phyloP scores from a whole-genome alignment of 768 basidiomycete species.

The Rhodotorula sphaerocarpa region DNA sequence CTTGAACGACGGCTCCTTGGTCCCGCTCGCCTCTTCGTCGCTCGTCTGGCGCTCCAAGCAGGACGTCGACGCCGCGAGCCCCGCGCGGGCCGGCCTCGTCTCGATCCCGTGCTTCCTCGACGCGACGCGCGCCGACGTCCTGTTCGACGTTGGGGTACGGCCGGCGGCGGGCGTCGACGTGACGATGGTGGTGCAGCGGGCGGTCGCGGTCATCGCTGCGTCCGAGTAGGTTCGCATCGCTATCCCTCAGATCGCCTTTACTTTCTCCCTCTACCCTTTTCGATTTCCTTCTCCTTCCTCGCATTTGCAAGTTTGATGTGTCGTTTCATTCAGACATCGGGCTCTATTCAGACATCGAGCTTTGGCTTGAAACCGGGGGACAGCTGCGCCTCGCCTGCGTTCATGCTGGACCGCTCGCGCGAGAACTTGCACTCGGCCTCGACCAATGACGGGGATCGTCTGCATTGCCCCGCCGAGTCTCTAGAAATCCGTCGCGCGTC shows the following conservation, averaged over 20 bases:
- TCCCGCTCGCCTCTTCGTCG: conserved; percentile 69
- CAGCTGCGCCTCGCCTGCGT: no score
- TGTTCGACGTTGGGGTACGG: conserved; percentile 73
- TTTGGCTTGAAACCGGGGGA: no score
- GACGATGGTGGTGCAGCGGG: conserved; percentile 70
- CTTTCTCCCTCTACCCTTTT: neutral
- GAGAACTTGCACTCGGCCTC: no score
- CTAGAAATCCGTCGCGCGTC: conserved; percentile 31
- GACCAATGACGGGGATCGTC: no score
- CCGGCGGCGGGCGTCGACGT: conserved; percentile 63
- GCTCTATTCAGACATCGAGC: no score
- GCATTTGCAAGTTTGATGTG: neutral
- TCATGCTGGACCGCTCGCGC: no score
- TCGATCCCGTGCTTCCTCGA: conserved; percentile 90
- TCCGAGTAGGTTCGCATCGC: no score
- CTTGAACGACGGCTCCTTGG: conserved; percentile 78
- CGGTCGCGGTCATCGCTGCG: conserved; percentile 80
- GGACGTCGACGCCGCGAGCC: no score
- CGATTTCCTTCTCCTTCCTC: neutral
- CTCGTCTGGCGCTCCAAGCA: conserved; percentile 70
- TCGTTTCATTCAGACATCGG: no score
- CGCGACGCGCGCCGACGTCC: conserved; percentile 58
- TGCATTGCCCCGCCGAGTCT: no score
- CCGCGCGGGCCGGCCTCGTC: no score
- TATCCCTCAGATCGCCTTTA: no score